Evolutionary conservation across 345 rosid genomes (phyloP), one percentile per base, ranked within the genome.

Genomic region (Moricandia arvensis): DNA sequence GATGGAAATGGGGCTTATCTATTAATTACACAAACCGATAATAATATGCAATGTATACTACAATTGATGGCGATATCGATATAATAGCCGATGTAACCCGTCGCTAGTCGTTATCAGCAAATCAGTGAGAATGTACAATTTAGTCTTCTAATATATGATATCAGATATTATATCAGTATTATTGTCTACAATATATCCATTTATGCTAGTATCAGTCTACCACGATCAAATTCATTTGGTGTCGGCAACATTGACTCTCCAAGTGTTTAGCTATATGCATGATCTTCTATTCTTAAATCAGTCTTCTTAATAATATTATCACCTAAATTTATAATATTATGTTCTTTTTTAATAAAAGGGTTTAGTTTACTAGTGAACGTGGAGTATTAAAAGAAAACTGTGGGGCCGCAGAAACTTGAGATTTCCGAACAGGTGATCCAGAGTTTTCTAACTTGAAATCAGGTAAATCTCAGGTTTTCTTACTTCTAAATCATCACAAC

Each of bases 401-500:
- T 35, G 63, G 63, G 69, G 27, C 18, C 53, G 8, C 5, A 2
- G 2, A 13, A 72, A 45, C 21, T 49, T 38, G 57, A 73, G 21
- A 54, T 54, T 54, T 54, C 17, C 2, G 7, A 55, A 64, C 30
- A 15, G 31, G 63, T 37, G 18, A 53, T 21, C 33, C 63, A 43
- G 15, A 13, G 51, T 43, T 53, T 63, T 37, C 55, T 63, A 63
- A 37, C 63, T 66, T 21, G 26, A 60, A 24, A 7, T 75, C 55
- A 15, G 31, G 60, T 59, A 59, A 66, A 38, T 57, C 47, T 66
- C 61, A 49, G 55, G 17, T 68, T 49, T 68, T 68, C 57, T 26
- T 49, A 35, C 34, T 75, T 47, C 45, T 8, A 75, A 68, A 75
- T 75, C 69, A 68, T 75, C 53, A 53, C 69, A 75, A 75, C 63